phyloP scores from a whole-genome alignment of 345 rosid species.

The Eucalyptus tenuipes region DNA sequence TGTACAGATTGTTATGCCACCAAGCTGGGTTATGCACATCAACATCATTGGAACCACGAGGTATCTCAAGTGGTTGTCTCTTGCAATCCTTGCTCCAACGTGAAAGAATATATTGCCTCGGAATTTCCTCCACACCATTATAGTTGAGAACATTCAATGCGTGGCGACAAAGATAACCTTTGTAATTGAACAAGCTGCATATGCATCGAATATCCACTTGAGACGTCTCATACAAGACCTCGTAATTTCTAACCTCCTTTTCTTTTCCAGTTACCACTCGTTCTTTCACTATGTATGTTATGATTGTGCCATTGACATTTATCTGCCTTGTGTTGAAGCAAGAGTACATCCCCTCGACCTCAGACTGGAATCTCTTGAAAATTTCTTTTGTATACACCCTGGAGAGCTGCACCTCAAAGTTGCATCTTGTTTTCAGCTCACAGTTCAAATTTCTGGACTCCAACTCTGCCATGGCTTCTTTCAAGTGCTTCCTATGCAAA shows the following conservation, averaged over 20 bases:
- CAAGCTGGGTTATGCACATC: constrained; percentile 16
- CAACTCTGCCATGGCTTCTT: constrained; percentile 34
- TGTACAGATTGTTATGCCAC: constrained; percentile 16
- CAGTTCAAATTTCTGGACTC: constrained; percentile 20
- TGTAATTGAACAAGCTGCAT: constrained; percentile 47
- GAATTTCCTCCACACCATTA: constrained; percentile 21
- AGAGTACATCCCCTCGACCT: constrained; percentile 27
- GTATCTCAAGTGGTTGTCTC: background rate
- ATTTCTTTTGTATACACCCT: constrained; percentile 28
- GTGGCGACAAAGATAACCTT: constrained; percentile 47
- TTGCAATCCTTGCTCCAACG: constrained; percentile 33
- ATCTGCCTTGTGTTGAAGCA: constrained; percentile 45
- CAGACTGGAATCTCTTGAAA: constrained; percentile 30
- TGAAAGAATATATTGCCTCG: constrained; percentile 23
- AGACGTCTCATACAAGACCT: constrained; percentile 33
- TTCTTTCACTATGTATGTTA: constrained; percentile 38
- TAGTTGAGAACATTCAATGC: constrained; percentile 36
- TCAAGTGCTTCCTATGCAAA: constrained; percentile 33
- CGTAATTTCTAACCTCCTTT: constrained; percentile 27
- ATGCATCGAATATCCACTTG: constrained; percentile 40
- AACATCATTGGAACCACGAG: background rate
- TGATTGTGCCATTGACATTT: constrained; percentile 18
- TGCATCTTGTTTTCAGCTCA: constrained; percentile 33
- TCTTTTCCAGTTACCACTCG: constrained; percentile 19
- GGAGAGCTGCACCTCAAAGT: constrained; percentile 39